phyloP scores from a whole-genome alignment of 1,284 basidiomycete species.

The Cryptococcus floricola region DNA sequence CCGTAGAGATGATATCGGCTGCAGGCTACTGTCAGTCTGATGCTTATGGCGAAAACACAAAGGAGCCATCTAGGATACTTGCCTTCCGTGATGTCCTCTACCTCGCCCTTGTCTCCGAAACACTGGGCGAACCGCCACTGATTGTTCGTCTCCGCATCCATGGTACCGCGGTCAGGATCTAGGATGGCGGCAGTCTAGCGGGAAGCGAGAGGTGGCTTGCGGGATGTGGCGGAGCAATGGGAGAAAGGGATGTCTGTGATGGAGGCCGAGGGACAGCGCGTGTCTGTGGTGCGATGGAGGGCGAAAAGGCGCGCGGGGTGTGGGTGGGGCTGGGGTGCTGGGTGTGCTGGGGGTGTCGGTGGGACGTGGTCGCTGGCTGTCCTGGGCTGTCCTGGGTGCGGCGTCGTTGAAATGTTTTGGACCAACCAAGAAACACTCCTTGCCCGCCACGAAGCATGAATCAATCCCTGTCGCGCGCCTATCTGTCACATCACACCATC shows the following conservation, averaged over 20 bases:
- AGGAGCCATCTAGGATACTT: constrained; percentile 24
- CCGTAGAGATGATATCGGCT: constrained; percentile 99
- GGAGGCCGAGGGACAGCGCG: background rate
- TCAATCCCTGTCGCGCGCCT: no score
- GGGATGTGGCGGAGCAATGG: background rate
- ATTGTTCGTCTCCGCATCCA: constrained; percentile 69
- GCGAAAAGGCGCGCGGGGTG: background rate
- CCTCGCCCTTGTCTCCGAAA: constrained; percentile 98
- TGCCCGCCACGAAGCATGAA: no score
- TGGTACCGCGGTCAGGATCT: constrained; percentile 28
- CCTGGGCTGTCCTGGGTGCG: background rate
- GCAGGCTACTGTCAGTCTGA: constrained; percentile 17
- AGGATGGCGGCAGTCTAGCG: background rate
- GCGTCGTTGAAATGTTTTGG: no score
- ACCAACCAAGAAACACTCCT: no score
- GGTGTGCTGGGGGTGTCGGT: no score
- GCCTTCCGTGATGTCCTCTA: constrained; percentile 99
- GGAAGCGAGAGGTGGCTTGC: background rate
- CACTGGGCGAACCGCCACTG: constrained; percentile 99
- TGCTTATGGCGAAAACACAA: background rate
- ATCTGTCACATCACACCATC: no score
- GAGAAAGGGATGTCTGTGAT: background rate
- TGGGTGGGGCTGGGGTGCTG: background rate
- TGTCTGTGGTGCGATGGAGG: background rate
- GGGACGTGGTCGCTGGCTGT: background rate